These are phyloP conservation scores for Blakeslea trispora DNA, from an alignment of 371 early-diverging fungal species.

Conservation along the genomic window DNA sequence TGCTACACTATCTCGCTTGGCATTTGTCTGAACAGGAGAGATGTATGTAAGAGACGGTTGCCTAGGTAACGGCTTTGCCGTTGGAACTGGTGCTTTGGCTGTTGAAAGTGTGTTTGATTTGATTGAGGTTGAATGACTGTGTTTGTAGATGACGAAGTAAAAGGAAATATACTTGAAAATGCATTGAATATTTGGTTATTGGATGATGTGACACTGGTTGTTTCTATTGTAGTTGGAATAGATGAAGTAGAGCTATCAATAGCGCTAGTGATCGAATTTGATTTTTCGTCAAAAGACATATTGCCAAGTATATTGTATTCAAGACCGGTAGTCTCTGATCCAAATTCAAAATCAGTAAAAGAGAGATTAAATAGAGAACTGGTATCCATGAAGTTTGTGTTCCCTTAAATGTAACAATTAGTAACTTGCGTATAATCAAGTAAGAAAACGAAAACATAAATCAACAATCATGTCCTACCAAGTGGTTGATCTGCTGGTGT, in stretches of 20 bases:
- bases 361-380: slow-evolving; percentile 35
- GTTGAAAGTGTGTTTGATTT: not conserved
- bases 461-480: slow-evolving; percentile 6
- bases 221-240: not conserved
- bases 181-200: not conserved
- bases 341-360: slow-evolving; percentile 44
- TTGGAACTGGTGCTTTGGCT: not conserved
- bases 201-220: not conserved
- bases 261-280: not conserved
- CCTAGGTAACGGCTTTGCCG: slow-evolving; percentile 1
- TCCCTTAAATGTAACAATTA: slow-evolving; percentile 7
- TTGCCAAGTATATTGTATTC: slow-evolving; percentile 49
- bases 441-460: slow-evolving; percentile 9
- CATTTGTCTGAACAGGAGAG: not conserved
- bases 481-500: slow-evolving; percentile 21
- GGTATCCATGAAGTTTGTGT: slow-evolving; percentile 21
- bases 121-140: slow-evolving; percentile 11
- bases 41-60: not conserved
- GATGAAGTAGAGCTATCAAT: not conserved
- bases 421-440: slow-evolving; percentile 7
- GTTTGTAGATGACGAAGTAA: slow-evolving; percentile 6
- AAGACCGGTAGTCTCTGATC: slow-evolving; percentile 44
- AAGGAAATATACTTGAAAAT: not conserved
- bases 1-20: slow-evolving; percentile 22
- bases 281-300: slow-evolving; percentile 27